Conservation (phyloP, 192 early-diverging fungal genomes). For the Coemansia sp. region DNA sequence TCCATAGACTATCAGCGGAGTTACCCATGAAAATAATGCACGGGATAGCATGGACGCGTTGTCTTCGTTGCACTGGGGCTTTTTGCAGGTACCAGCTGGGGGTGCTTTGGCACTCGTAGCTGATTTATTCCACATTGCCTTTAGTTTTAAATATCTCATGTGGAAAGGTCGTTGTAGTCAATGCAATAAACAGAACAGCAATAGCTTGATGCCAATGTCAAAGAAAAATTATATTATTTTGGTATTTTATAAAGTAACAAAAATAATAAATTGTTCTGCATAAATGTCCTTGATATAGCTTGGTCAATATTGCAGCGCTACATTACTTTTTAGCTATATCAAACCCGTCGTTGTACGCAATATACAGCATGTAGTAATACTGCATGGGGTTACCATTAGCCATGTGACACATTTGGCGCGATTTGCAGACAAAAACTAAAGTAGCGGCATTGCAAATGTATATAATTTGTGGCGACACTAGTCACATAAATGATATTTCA, state of each 20-base stretch:
- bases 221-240: not conserved
- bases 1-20: slow-evolving; percentile 39
- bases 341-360: not conserved
- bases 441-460: not conserved
- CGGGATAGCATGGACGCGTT: slow-evolving; percentile 39
- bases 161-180: too few relatives aligned
- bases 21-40: slow-evolving; percentile 45
- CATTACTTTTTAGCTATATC: not conserved
- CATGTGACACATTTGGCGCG: not conserved
- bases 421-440: not conserved
- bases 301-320: not conserved
- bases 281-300: not conserved
- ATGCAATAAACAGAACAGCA: too few relatives aligned
- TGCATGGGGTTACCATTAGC: not conserved
- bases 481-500: not conserved
- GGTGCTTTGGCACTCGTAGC: not conserved
- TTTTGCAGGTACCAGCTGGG: not conserved
- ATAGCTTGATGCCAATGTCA: not conserved
- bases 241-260: not conserved
- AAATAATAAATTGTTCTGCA: not conserved
- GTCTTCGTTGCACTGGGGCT: slow-evolving; percentile 20
- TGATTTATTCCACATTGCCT: not conserved
- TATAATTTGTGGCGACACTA: slow-evolving; percentile 3
- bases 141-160: not conserved
- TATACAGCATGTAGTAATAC: slow-evolving; percentile 3